These are phyloP conservation scores for Imleria badia DNA, from an alignment of 768 basidiomycete species.

Conservation along the genomic window DNA sequence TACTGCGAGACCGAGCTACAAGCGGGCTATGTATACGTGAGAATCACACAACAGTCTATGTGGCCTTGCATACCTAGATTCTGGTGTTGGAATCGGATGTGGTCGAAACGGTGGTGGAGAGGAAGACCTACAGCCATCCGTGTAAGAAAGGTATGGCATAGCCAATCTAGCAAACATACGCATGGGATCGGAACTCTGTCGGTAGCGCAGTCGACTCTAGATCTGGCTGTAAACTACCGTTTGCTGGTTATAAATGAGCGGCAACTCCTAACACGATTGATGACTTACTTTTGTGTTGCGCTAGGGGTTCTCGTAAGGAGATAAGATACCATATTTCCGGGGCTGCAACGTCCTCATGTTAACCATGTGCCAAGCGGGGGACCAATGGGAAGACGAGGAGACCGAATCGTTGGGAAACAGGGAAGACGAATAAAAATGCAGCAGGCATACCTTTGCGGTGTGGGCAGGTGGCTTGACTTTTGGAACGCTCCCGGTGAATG, in stretches of 20 bases:
- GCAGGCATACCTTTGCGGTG: slow-evolving; percentile 27
- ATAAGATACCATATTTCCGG: slow-evolving; percentile 34
- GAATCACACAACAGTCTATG: neutral
- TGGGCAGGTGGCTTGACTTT: slow-evolving; percentile 28
- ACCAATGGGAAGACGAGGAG: neutral
- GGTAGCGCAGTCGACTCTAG: slow-evolving; percentile 16
- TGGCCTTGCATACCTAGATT: slow-evolving; percentile 26
- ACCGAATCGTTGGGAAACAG: neutral
- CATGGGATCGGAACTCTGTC: slow-evolving; percentile 21
- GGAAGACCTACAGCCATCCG: slow-evolving; percentile 11
- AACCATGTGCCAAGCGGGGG: slow-evolving; percentile 3
- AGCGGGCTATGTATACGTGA: slow-evolving; percentile 23
- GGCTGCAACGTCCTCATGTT: slow-evolving; percentile 27
- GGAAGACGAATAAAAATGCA: neutral
- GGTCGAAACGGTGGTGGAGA: slow-evolving; percentile 21
- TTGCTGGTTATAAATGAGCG: neutral
- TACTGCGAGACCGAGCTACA: slow-evolving; percentile 18
- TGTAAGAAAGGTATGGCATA: neutral
- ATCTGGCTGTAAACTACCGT: slow-evolving; percentile 6
- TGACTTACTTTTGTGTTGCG: slow-evolving; percentile 20
- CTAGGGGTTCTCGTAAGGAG: slow-evolving; percentile 20
- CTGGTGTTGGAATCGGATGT: slow-evolving; percentile 31
- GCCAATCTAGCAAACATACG: slow-evolving; percentile 17
- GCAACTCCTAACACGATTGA: neutral
- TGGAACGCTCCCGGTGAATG: slow-evolving; percentile 6